Base-by-base conservation (phyloP, 192 early-diverging fungal species). In the Entomortierella lignicola region DNA sequence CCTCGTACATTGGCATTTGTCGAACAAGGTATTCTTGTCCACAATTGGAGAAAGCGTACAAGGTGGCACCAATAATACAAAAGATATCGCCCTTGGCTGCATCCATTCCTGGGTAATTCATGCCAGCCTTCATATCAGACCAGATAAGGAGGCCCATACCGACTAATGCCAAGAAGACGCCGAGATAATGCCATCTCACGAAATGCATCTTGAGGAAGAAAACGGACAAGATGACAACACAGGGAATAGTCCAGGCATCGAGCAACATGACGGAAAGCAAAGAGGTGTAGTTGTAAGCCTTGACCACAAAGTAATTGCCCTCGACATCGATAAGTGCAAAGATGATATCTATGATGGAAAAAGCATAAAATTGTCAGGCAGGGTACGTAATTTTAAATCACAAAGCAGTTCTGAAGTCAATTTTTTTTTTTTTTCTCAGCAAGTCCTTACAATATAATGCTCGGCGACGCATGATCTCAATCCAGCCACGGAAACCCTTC, bases 291-390 rank as follows among this genome's bases (percentile, higher is more conserved):
- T 75, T 82, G 61, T 87, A 94, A 10, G 91, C 89, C 82, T 92
- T 93, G 59, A 93, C 89, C 17, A 91, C 88, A 84, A 94, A 92
- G 65, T 91, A 94, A 63, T 94, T 94, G 70, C 91, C 93, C 74
- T 94, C 92, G 2, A 94, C 91, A 75, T 94, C 93, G 17, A 91
- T 88, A 11, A 88, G 60, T 1, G 86, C 89, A 69, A 94, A 72
- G 5, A 92, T 42, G 25, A 92, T 67, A 41, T 89, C 83, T 83
- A 64, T 20, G 37, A 7, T 25, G 50, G 12, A 32, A 47, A 63
- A 60, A 68, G 29, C 65, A 58, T 39, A 31, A 15, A 44, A 21
- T 20, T 17, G 31, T n/a, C 4, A 41, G 42, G 37, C 39, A 23
- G 17, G 42, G 1, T 39, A 58, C 42, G 27, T 20, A 21, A 13